Evolutionary conservation across 768 basidiomycete genomes (phyloP), one percentile per base, ranked within the genome.

Genomic region (Suillus americanus): DNA sequence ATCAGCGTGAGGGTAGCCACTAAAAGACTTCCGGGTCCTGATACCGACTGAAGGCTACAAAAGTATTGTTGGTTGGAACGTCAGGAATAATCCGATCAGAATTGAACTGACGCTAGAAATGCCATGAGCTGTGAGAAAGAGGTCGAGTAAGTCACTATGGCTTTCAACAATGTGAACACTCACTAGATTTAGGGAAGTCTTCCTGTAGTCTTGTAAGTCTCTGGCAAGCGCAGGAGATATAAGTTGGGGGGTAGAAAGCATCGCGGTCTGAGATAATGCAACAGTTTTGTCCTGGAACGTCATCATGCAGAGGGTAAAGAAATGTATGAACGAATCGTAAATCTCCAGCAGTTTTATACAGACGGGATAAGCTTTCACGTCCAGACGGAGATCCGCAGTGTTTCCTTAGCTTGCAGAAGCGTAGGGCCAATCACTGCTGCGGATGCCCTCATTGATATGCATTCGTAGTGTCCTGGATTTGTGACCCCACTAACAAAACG

Each of bases 1-100:
- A 75, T 51, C 35, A 77, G 71, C 16, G 67, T 67, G 25, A 75
- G 65, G 5, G 75, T 74, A 40, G 64, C 57, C 16, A 69, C 64
- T 45, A 43, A 65, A 6, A 75, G 54, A 18, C 43, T 60, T 3
- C 41, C 54, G 3, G 72, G 71, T n/a, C 68, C 66, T 33, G 70
- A 72, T 20, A 71, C 59, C 0, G 65, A 64, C 53, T 73, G 72
- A 56, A 75, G 25, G 9, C 74, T 75, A 45, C 53, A 30, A 40
- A 38, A 28, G 45, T 53, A 48, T 37, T n/a, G 38, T 50, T 51
- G 23, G 25, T 57, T 10, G 38, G 56, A 59, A 20, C 6, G 23
- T 41, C 40, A 41, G 18, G 57, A 9, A 43, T 13, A 28, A 41
- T 41, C 7, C 6, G 10, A 20, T 48, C 23, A 43, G n/a, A 30